Base-by-base conservation (phyloP, 441 rosid species). In the Flueggea neowawraea region DNA sequence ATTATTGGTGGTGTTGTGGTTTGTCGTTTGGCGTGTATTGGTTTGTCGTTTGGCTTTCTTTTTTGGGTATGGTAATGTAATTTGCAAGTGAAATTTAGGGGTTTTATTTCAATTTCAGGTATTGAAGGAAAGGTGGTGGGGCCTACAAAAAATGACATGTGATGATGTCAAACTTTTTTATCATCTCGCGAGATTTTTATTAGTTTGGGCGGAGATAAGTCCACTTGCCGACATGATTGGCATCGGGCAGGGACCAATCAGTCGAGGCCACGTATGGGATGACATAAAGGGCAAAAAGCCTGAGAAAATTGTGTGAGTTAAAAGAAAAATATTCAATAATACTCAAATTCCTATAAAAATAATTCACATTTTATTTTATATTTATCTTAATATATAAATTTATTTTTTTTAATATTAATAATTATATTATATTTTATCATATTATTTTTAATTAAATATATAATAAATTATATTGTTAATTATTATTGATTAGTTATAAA, bases 21-120 rank as follows among this genome's bases (percentile, higher is more conserved):
- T 31, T 55, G 57, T 31, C 41, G 45, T 11, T 11, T 6, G 2
- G 45, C 45, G 12, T n/a, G 12, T 49, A n/a, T 17, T 0, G 41
- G 52, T 47, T 22, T 12, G 15, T 15, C 5, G 39, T 36, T 14
- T 31, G 16, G 15, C 16, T 43, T 33, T 13, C 4, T 17, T 17
- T 16, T 51, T 16, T 13, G 54, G 81, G 75, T 78, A 73, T 65
- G 59, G 51, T 50, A 11, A 8, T 71, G 78, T 80, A 78, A 75
- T 75, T n/a, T 73, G 6, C 41, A 17, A 2, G 47, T 10, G 9
- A 33, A n/a, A 3, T 22, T 4, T 10, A 0, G n/a, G 72, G 74
- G 73, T 41, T 53, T 57, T 31, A 11, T 61, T 60, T 76, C 69
- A 45, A 54, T 52, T 48, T 57, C 10, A 9, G 66, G 41, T 33